A percentile compares a stretch with the other conserved stretches of the same genome.
These are phyloP conservation scores for Corynascus novoguineensis DNA, from an alignment of 495 filamentous ascomycete species.

Conservation along the genomic window DNA sequence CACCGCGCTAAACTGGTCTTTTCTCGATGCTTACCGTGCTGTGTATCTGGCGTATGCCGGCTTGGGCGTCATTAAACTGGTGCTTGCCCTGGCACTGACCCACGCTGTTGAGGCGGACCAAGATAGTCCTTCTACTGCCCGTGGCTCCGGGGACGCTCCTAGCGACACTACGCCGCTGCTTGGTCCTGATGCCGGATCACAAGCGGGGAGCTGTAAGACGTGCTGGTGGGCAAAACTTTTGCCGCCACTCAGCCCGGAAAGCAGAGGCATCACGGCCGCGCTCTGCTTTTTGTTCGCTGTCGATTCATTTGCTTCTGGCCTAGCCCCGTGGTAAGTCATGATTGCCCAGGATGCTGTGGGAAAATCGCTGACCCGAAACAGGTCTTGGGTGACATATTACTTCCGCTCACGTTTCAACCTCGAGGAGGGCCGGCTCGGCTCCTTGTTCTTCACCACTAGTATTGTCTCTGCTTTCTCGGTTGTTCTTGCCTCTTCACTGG, in stretches of 20 bases:
- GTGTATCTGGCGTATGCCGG: conserved; percentile 65
- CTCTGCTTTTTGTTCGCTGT: conserved; percentile 50
- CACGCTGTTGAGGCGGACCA: conserved; percentile 52
- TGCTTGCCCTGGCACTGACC: conserved; percentile 55
- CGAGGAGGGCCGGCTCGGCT: conserved; percentile 45
- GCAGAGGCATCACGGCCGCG: conserved; percentile 29
- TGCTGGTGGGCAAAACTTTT: background rate
- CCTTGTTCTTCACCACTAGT: conserved; percentile 60
- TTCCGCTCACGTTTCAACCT: conserved; percentile 35
- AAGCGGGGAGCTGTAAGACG: background rate
- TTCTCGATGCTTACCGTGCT: conserved; percentile 56
- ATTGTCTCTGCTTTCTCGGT: conserved; percentile 63
- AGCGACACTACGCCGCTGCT: background rate
- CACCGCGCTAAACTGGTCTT: conserved; percentile 45
- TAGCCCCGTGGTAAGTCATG: conserved; percentile 22
- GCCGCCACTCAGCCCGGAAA: background rate
- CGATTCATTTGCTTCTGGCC: conserved; percentile 19
- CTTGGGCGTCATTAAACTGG: conserved; percentile 62
- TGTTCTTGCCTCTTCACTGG: conserved; percentile 64
- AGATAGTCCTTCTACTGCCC: conserved; percentile 13
- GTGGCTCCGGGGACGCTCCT: background rate
- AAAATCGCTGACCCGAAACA: background rate
- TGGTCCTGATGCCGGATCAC: background rate
- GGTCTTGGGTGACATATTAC: conserved; percentile 66
- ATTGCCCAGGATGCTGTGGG: background rate